phyloP scores from a whole-genome alignment of 805 yeast genomes.

The Naumovozyma baii region DNA sequence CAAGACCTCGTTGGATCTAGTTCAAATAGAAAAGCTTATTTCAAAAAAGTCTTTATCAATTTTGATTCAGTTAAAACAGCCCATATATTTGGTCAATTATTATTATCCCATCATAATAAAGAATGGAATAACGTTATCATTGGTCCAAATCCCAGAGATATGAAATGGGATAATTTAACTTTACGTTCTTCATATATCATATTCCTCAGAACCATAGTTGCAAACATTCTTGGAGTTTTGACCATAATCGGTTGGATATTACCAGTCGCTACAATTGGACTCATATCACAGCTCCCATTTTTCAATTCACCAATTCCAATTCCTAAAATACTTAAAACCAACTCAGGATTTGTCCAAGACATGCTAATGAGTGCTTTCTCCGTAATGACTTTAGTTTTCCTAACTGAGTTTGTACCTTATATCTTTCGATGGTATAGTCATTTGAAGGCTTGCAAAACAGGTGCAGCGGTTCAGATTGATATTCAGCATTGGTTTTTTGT shows the following conservation, averaged over 20 bases:
- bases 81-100: constrained; percentile 52
- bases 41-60: constrained; percentile 48
- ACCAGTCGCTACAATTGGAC: constrained; percentile 74
- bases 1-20: background rate
- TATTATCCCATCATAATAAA: constrained; percentile 37
- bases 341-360: constrained; percentile 46
- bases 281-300: constrained; percentile 65
- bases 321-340: constrained; percentile 39
- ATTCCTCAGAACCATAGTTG: constrained; percentile 34
- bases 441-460: constrained; percentile 51
- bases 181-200: constrained; percentile 31
- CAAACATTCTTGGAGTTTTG: constrained; percentile 37
- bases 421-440: constrained; percentile 46
- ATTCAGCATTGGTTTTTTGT: constrained; percentile 70
- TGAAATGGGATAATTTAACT: constrained; percentile 59
- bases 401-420: constrained; percentile 54
- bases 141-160: constrained; percentile 55
- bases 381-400: constrained; percentile 49
- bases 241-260: constrained; percentile 63
- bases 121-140: constrained; percentile 36
- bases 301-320: constrained; percentile 52
- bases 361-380: constrained; percentile 58
- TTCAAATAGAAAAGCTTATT: background rate
- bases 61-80: constrained; percentile 51
- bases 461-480: constrained; percentile 55